phyloP scores from a whole-genome alignment of 208 protist genomes.

The Wallacemonas rigidus region DNA sequence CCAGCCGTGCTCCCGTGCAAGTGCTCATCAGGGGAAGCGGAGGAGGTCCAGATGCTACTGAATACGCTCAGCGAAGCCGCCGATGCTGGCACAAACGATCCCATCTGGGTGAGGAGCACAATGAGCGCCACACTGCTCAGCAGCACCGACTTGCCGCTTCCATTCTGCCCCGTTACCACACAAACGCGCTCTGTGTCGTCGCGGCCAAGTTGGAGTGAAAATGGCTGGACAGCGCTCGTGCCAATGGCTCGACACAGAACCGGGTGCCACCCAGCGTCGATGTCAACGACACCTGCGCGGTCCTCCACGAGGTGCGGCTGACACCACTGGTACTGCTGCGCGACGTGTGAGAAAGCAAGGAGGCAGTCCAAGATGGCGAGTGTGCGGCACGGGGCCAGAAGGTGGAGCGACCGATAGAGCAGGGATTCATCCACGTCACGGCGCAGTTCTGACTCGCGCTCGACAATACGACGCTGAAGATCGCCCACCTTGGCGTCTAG shows the following conservation, averaged over 20 bases:
- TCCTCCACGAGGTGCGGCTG: constrained; percentile 32
- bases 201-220: constrained; percentile 40
- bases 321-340: constrained; percentile 69
- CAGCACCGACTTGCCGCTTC: constrained; percentile 93
- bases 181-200: constrained; percentile 45
- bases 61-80: constrained; percentile 50
- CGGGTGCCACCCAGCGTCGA: constrained; percentile 73
- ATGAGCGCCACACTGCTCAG: constrained; percentile 92
- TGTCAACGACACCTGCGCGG: constrained; percentile 44
- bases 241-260: constrained; percentile 50
- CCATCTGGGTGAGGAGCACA: constrained; percentile 92
- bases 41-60: constrained; percentile 50
- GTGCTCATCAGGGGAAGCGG: constrained; percentile 1
- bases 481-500: constrained; percentile 80
- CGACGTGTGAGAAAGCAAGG: constrained; percentile 62
- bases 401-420: constrained; percentile 55
- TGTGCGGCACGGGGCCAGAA: constrained; percentile 51
- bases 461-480: constrained; percentile 54
- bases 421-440: constrained; percentile 61
- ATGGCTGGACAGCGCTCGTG: constrained; percentile 48
- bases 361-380: constrained; percentile 83
- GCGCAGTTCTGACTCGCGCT: constrained; percentile 66
- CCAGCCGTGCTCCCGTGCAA: constrained; percentile 19
- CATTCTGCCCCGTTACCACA: constrained; percentile 85
- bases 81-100: constrained; percentile 91